Percentiles rank a stretch among this genome's conserved stretches.
Conservation (phyloP, 75 land plant genomes). For the Picea sitchensis region DNA sequence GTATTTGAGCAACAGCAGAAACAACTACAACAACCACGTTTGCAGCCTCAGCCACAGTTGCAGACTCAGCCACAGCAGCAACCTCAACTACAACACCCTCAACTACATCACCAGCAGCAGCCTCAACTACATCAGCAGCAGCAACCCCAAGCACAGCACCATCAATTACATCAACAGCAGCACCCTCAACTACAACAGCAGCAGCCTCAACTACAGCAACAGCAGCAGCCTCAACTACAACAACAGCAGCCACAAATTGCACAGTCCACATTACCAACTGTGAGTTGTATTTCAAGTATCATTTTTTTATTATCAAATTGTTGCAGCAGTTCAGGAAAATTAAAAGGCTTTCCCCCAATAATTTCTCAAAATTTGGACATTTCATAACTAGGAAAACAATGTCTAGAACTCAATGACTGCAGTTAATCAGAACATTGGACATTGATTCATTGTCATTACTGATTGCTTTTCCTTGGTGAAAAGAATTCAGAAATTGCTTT, state of each 20-base stretch:
- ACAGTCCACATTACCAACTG: constrained; percentile 1
- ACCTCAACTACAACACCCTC: constrained; percentile 1
- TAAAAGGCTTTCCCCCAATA: no score
- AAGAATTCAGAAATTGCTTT: no score
- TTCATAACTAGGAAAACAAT: no score
- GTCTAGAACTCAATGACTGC: no score
- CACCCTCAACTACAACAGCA: constrained; percentile 7
- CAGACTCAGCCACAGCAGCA: constrained; percentile 12
- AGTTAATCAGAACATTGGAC: no score
- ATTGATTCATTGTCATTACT: no score
- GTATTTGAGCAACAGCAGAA: constrained; percentile 37
- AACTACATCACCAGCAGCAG: constrained; percentile 7
- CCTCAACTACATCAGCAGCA: constrained; percentile 10
- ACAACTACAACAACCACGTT: constrained; percentile 17
- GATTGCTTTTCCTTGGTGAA: no score
- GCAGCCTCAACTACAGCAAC: not conserved
- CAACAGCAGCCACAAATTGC: not conserved
- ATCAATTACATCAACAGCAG: not conserved
- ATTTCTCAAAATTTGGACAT: no score
- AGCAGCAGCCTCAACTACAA: not conserved
- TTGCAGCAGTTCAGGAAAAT: not conserved
- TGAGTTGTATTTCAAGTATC: not conserved
- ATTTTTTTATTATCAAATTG: not conserved
- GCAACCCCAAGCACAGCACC: not conserved
- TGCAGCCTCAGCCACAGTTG: constrained; percentile 12